Evolutionary conservation across 2,329 filamentous ascomycete genomes (phyloP), one percentile per base, ranked within the genome.

Genomic region (Zymoseptoria ardabiliae): DNA sequence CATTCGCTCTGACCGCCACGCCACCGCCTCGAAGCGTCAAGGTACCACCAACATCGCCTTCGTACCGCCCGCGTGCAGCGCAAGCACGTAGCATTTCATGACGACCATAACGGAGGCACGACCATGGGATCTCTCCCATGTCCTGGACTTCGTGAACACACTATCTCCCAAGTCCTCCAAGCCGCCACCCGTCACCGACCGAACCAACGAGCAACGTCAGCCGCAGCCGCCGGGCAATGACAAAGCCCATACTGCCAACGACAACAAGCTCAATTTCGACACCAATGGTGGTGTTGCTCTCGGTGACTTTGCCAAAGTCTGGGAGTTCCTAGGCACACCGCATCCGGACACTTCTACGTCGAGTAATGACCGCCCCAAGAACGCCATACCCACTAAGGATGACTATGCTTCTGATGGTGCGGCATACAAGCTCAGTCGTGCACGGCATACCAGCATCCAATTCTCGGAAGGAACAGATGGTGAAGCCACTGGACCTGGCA

Each of bases 221-320:
- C 53, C 20, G 23, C 20, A 20, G 30, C 48, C 21, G 50, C 48
- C 22, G 20, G 55, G 22, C 23, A 30, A 48, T 48, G 9, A 22
- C 8, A 30, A 49, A 20, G 25, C 30, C 35, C 50, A 13, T 25
- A 28, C 30, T 0, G 22, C 22, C 3, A 41, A 59, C 25, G 54
- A 58, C 23, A 57, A 56, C 20, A 57, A 59, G 30, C 11, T 51
- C 41, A 54, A 25, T 49, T 53, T 59, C 55, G 62, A 64, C 21
- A 57, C 54, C 10, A 54, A 56, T 21, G 58, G 58, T 21, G 49
- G 52, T 7, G 55, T 62, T 5, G 62, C 65, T 11, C 65, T 81
- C 19, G 78, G 78, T n/a, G 74, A 77, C 62, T 80, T 81, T 63
- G 66, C 65, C 51, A 78, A 75, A 65, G 66, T 81, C n/a, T 81